Percentiles rank a stretch among this genome's conserved stretches.
phyloP scores from a whole-genome alignment of 805 yeast species.

The Hanseniaspora meyeri region DNA sequence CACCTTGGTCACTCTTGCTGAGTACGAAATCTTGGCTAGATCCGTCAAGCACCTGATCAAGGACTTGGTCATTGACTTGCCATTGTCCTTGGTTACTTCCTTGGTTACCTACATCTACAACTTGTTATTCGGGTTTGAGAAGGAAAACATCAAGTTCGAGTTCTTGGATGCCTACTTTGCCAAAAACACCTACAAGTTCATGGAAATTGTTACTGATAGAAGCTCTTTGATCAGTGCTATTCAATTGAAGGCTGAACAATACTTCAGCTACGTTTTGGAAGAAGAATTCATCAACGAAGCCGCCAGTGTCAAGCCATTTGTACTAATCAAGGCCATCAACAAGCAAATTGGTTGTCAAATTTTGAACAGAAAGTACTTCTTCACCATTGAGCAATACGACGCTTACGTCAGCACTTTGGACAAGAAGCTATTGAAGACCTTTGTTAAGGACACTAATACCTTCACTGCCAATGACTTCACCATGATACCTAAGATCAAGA shows the following conservation, averaged over 20 bases:
- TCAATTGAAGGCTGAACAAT: slow-evolving; percentile 39
- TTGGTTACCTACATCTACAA: slow-evolving; percentile 63
- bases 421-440: slow-evolving; percentile 29
- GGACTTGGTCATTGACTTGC: slow-evolving; percentile 33
- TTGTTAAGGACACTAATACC: slow-evolving; percentile 30
- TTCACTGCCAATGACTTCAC: slow-evolving; percentile 52
- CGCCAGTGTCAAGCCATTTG: slow-evolving; percentile 29
- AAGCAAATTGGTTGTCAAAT: slow-evolving; percentile 79
- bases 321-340: slow-evolving; percentile 58
- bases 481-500: slow-evolving; percentile 66
- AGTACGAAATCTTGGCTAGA: slow-evolving; percentile 65
- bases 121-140: slow-evolving; percentile 49
- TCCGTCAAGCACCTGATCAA: slow-evolving; percentile 65
- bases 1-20: slow-evolving; percentile 37
- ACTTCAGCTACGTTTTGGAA: slow-evolving; percentile 53
- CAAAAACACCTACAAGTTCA: slow-evolving; percentile 26
- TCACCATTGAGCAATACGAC: slow-evolving; percentile 32
- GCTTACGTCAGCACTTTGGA: slow-evolving; percentile 24
- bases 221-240: slow-evolving; percentile 35
- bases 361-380: slow-evolving; percentile 34
- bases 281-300: slow-evolving; percentile 34
- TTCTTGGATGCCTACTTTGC: slow-evolving; percentile 38
- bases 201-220: slow-evolving; percentile 37
- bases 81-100: slow-evolving; percentile 43
- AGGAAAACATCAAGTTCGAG: slow-evolving; percentile 29